Percentiles rank a stretch among this genome's conserved stretches.
Evolutionary conservation across 192 early-diverging fungal species (phyloP).

Genomic region (Gonapodya prolifera): DNA sequence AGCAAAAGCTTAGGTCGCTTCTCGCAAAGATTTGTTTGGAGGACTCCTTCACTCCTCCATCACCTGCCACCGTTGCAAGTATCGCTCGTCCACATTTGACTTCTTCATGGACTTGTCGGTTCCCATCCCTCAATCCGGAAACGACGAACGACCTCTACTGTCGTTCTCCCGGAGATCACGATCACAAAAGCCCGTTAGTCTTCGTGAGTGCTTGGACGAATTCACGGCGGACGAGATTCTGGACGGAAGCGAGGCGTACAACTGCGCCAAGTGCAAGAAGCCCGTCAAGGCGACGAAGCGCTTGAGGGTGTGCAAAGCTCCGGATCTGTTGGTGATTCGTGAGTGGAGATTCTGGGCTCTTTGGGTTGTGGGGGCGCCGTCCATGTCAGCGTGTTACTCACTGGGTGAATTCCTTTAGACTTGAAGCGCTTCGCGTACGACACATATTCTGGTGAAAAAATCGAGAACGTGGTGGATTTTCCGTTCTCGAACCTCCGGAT

Average conservation of each 20-base stretch:
- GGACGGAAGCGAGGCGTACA: conserved; percentile 10
- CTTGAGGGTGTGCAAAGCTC: conserved; percentile 20
- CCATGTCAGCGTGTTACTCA: neutral
- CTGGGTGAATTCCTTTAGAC: conserved; percentile 12
- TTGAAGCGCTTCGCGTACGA: conserved; percentile 30
- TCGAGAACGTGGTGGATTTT: conserved; percentile 22
- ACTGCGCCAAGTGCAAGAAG: conserved; percentile 5
- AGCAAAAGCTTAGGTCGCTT: conserved; percentile 15
- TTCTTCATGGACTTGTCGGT: conserved; percentile 45
- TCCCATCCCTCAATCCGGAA: conserved; percentile 21
- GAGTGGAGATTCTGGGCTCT: conserved; percentile 1
- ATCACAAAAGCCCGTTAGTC: conserved; percentile 7
- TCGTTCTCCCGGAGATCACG: neutral
- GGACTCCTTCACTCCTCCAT: conserved; percentile 37
- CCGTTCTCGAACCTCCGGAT: conserved; percentile 19
- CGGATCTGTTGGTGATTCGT: conserved; percentile 39
- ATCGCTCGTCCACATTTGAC: conserved; percentile 35
- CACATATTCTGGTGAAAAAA: conserved; percentile 21
- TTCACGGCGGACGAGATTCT: conserved; percentile 11
- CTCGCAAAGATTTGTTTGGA: conserved; percentile 28
- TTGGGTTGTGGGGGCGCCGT: neutral
- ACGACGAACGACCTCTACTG: neutral
- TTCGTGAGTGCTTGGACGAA: conserved; percentile 9
- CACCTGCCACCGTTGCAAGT: conserved; percentile 24
- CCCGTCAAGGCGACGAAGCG: conserved; percentile 18